Conservation (phyloP, 2,329 filamentous ascomycete genomes). For the Lizonia empirigonia region DNA sequence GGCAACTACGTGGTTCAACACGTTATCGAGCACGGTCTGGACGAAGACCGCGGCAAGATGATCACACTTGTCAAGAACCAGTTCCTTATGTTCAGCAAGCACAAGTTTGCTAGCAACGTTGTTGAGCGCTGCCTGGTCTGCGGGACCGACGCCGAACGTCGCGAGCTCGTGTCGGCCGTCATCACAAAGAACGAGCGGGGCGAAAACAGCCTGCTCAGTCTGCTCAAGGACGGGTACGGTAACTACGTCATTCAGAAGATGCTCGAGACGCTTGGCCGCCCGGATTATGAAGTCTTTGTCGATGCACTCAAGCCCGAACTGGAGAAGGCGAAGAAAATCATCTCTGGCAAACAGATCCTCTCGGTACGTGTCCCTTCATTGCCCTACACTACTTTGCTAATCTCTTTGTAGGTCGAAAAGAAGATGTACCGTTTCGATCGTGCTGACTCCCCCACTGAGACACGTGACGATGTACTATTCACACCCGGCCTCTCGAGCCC, state of each 20-base stretch:
- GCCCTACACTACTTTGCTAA: conserved; percentile 8
- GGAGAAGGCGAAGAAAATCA: conserved; percentile 50
- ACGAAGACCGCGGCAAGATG: conserved; percentile 73
- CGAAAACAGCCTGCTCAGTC: conserved; percentile 69
- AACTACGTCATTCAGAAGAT: conserved; percentile 98
- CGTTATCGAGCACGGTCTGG: conserved; percentile 78
- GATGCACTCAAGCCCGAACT: conserved; percentile 53
- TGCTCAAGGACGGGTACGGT: conserved; percentile 90
- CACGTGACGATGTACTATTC: conserved; percentile 49
- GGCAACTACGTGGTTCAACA: conserved; percentile 98
- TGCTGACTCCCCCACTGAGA: conserved; percentile 36
- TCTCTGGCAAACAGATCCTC: conserved; percentile 52
- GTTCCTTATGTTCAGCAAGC: conserved; percentile 79
- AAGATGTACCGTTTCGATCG: conserved; percentile 54
- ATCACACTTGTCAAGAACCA: conserved; percentile 74
- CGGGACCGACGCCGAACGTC: conserved; percentile 71
- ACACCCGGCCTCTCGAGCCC: conserved; percentile 71
- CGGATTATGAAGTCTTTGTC: conserved; percentile 52
- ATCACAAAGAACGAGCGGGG: conserved; percentile 64
- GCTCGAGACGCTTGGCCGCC: conserved; percentile 55
- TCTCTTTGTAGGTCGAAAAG: conserved; percentile 50
- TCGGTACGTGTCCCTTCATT: conserved; percentile 34
- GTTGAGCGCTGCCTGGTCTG: conserved; percentile 88
- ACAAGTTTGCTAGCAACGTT: conserved; percentile 97
- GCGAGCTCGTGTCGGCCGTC: conserved; percentile 63